A percentile compares a stretch with the other conserved stretches of the same genome.
Evolutionary conservation across 2,329 filamentous ascomycete genomes (phyloP).

Genomic region (Fusarium falciforme): DNA sequence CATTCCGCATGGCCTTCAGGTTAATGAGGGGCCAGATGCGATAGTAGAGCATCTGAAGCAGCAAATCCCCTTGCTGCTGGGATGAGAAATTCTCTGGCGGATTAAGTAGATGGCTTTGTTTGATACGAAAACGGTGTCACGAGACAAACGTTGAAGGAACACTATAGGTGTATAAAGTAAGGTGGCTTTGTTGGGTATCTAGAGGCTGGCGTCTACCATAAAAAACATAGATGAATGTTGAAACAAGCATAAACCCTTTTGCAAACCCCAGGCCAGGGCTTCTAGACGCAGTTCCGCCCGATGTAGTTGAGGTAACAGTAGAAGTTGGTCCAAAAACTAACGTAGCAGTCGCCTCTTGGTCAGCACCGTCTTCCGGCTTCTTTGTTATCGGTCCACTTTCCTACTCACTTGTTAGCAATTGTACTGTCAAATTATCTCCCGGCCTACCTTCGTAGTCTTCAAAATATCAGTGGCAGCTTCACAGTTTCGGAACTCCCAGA

Average conservation of each 20-base stretch:
- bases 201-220: neutral
- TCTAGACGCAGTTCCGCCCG: neutral
- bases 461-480: neutral
- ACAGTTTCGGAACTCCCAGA: constrained; percentile 23
- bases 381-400: neutral
- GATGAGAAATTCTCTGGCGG: neutral
- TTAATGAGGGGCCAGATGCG: constrained; percentile 63
- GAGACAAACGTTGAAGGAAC: neutral
- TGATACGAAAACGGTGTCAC: neutral
- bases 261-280: neutral
- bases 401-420: neutral
- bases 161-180: neutral
- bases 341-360: neutral
- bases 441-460: neutral
- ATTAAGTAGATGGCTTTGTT: neutral
- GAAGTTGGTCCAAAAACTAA: neutral
- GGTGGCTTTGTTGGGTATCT: neutral
- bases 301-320: too few relatives aligned
- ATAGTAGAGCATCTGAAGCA: constrained; percentile 63
- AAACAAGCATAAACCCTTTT: neutral
- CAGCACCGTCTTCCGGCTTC: neutral
- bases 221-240: neutral
- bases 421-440: neutral
- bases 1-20: constrained; percentile 65
- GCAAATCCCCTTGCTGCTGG: constrained; percentile 50